Base-by-base conservation (phyloP, 495 filamentous ascomycete genomes). In the Podospora appendiculata region DNA sequence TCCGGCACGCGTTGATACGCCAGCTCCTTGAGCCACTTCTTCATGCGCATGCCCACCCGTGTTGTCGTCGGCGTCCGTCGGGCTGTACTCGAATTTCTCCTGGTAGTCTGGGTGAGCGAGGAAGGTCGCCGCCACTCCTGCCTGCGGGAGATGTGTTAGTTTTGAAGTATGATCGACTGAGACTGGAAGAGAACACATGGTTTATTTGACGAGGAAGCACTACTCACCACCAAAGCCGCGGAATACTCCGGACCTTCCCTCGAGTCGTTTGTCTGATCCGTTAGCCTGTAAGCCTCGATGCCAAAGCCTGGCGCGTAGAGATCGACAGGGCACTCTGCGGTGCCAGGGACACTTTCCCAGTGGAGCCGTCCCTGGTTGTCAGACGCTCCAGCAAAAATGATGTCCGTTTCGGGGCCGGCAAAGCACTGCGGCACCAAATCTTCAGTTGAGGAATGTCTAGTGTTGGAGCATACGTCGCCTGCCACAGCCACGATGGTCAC, bases 91-190 rank as follows among this genome's bases (percentile, higher is more conserved):
- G 16, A 48, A 25, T 14, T 25, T 4, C 3, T 40, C 35, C 17
- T 40, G 46, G 35, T 39, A 48, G 46, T 48, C 46, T 9, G 46
- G 46, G 14, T 48, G 46, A 10, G 14, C 35, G n/a, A 48, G 46
- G 46, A 48, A 48, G n/a, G 38, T 39, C 13, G 46, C 46, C 2
- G 46, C 46, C 3, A 48, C n/a, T 13, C 46, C 46, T 8, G 46
- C 46, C 46, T 48, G 35, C 11, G 13, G 1, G 17, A 17, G 3
- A 18, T 11, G 33, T 19, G 16, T 48, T 38, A 3, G 16, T 48
- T 25, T 11, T 1, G 3, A 3, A 38, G 7, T 8, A 10, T 11
- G 10, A 38, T n/a, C n/a, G n/a, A n/a, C n/a, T n/a, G n/a, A n/a
- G n/a, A n/a, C n/a, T n/a, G n/a, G n/a, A n/a, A n/a, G n/a, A n/a